phyloP scores from a whole-genome alignment of 2,329 filamentous ascomycete species.

The Pyrenophora tritici-repentis region DNA sequence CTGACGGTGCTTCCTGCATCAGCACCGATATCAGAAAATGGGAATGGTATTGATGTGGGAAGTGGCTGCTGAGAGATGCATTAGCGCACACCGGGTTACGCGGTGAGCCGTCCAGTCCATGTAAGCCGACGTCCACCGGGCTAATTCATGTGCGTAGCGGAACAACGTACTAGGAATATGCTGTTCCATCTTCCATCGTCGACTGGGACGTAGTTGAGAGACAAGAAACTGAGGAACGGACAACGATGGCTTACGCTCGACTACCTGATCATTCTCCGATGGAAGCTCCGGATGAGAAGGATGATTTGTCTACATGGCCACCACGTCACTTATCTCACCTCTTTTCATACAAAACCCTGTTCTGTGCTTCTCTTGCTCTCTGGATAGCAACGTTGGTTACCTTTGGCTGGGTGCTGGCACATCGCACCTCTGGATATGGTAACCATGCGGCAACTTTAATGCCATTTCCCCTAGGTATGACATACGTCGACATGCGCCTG shows the following conservation, averaged over 20 bases:
- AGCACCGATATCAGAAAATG: neutral
- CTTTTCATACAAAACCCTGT: slow-evolving; percentile 1
- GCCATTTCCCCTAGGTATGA: slow-evolving; percentile 5
- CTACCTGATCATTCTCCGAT: neutral
- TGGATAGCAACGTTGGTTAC: slow-evolving; percentile 1
- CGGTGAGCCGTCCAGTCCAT: neutral
- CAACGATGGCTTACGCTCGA: slow-evolving; percentile 4
- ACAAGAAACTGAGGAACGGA: neutral
- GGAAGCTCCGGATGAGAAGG: neutral
- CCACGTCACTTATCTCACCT: neutral
- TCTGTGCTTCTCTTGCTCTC: neutral
- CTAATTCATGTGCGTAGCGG: neutral
- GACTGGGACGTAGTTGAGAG: neutral
- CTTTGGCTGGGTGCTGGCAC: slow-evolving; percentile 1
- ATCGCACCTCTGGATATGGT: neutral
- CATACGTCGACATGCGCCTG: neutral
- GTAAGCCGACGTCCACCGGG: neutral
- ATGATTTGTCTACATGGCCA: neutral
- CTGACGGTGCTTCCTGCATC: neutral
- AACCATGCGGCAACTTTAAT: slow-evolving; percentile 1
- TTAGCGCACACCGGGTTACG: neutral
- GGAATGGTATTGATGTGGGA: neutral
- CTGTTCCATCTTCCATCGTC: neutral
- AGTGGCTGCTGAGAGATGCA: neutral
- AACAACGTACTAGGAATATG: neutral